Conservation (phyloP, 2,329 filamentous ascomycete genomes). For the Colletotrichum tabaci region DNA sequence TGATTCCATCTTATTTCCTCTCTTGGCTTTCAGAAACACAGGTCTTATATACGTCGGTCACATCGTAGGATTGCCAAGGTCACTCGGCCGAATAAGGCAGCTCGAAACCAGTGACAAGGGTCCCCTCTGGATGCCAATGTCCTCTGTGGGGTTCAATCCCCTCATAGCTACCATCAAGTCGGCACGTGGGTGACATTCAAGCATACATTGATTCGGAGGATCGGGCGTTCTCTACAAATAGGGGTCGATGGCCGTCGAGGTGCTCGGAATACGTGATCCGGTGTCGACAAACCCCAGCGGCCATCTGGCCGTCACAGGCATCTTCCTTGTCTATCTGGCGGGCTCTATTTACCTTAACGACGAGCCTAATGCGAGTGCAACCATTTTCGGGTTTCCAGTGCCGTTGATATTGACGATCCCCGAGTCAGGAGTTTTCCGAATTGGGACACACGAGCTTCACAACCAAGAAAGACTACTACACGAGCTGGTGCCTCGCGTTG, state of each 20-base stretch:
- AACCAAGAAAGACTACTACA: not conserved
- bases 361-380: not conserved
- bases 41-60: not conserved
- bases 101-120: constrained; percentile 5
- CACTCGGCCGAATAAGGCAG: constrained; percentile 28
- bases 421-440: constrained; percentile 13
- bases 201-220: not conserved
- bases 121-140: not conserved
- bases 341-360: not conserved
- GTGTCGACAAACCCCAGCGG: not conserved
- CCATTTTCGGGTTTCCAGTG: not conserved
- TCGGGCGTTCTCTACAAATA: not conserved
- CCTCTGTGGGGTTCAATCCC: constrained; percentile 12
- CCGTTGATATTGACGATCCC: not conserved
- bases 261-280: not conserved
- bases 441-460: not conserved
- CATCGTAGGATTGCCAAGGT: constrained; percentile 1
- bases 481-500: not conserved
- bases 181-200: constrained; percentile 18
- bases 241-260: constrained; percentile 1
- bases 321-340: not conserved
- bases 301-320: not conserved
- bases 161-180: constrained; percentile 2
- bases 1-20: not conserved
- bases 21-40: too few relatives aligned